Conservation (phyloP, 1,139 yeast genomes). For the Magnusiomyces starmeri region DNA sequence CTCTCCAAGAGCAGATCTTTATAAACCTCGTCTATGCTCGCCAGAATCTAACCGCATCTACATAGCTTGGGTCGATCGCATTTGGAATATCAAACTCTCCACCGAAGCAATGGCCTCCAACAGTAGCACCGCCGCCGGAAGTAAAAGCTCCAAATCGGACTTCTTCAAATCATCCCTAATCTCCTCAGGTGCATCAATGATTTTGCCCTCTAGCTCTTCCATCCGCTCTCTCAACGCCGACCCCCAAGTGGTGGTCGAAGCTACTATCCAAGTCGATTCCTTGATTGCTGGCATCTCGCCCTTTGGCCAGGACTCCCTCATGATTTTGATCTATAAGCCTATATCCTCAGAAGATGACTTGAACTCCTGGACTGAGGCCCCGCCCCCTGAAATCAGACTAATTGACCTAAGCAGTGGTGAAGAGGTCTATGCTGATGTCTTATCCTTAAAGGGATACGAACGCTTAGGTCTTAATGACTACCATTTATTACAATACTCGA, state of each 20-base stretch:
- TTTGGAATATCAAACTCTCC: conserved; percentile 61
- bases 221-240: conserved; percentile 33
- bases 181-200: conserved; percentile 34
- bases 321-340: conserved; percentile 38
- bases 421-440: conserved; percentile 77
- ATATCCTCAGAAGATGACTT: conserved; percentile 18
- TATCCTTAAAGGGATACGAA: conserved; percentile 53
- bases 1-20: conserved; percentile 69
- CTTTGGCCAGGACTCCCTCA: conserved; percentile 39
- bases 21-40: conserved; percentile 70
- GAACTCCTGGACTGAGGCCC: conserved; percentile 17
- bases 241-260: conserved; percentile 50
- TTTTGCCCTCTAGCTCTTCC: conserved; percentile 24
- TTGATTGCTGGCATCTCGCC: conserved; percentile 73
- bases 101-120: neutral
- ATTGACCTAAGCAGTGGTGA: conserved; percentile 60
- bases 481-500: conserved; percentile 37
- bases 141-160: conserved; percentile 2
- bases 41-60: conserved; percentile 63
- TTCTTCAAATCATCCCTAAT: conserved; percentile 5
- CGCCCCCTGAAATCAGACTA: conserved; percentile 66
- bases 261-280: conserved; percentile 48
- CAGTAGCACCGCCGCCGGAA: neutral
- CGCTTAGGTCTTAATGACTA: conserved; percentile 75
- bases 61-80: conserved; percentile 75